phyloP scores from a whole-genome alignment of 1,284 basidiomycete species.

The Cystobasidium slooffiae region DNA sequence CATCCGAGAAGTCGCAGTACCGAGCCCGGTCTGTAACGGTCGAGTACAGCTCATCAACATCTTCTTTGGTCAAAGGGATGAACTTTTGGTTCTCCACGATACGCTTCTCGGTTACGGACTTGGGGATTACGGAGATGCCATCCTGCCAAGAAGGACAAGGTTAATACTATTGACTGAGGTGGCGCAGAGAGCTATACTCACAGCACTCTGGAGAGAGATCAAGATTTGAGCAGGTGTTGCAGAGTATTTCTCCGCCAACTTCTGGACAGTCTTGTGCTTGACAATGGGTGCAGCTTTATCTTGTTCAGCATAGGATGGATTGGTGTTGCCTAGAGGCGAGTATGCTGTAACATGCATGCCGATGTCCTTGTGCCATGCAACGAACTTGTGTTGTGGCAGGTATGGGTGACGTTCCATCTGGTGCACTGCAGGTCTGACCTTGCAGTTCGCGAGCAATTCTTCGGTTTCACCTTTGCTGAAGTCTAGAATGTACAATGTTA shows the following conservation, averaged over 20 bases:
- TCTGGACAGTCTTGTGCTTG: conserved; percentile 67
- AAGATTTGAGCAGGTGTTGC: conserved; percentile 69
- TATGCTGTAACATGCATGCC: conserved; percentile 78
- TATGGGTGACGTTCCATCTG: conserved; percentile 79
- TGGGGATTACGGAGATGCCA: conserved; percentile 74
- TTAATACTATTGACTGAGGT: background rate
- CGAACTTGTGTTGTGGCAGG: conserved; percentile 69
- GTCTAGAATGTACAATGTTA: background rate
- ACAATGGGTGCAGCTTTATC: conserved; percentile 63
- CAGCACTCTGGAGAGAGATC: conserved; percentile 65
- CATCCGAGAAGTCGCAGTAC: conserved; percentile 22
- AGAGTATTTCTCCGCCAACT: conserved; percentile 61
- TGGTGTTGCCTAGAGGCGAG: conserved; percentile 77
- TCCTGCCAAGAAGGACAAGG: conserved; percentile 56
- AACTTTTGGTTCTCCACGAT: conserved; percentile 74
- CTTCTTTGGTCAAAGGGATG: conserved; percentile 66
- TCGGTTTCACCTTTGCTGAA: conserved; percentile 21
- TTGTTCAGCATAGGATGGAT: conserved; percentile 52
- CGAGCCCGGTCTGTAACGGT: conserved; percentile 14
- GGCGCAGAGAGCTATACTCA: background rate
- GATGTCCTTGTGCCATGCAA: conserved; percentile 63
- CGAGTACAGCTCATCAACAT: conserved; percentile 60
- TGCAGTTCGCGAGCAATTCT: conserved; percentile 57
- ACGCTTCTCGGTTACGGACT: conserved; percentile 74
- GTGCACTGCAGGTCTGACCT: conserved; percentile 74